Evolutionary conservation across 2,329 filamentous ascomycete species (phyloP).

Genomic region (Trichoderma polysporum): DNA sequence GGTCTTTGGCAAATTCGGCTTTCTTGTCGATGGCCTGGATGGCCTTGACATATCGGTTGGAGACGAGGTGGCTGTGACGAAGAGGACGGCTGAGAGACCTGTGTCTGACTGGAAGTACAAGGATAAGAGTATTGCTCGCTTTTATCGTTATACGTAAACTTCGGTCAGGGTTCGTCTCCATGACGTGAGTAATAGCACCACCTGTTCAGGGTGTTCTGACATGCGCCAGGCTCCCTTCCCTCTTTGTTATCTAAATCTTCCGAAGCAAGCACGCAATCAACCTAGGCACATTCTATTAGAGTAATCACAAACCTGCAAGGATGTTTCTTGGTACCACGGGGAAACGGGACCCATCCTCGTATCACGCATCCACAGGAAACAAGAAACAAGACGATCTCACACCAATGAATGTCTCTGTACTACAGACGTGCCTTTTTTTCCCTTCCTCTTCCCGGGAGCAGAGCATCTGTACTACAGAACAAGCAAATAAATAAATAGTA

Average conservation of each 20-base stretch:
- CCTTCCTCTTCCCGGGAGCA: background rate
- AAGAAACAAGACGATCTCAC: background rate
- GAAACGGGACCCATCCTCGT: background rate
- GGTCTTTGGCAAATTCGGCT: constrained; percentile 72
- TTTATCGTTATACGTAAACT: constrained; percentile 15
- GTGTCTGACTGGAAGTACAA: constrained; percentile 50
- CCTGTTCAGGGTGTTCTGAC: background rate
- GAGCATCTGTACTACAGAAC: background rate
- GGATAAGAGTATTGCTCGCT: constrained; percentile 10
- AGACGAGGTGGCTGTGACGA: constrained; percentile 54
- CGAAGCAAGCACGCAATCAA: background rate
- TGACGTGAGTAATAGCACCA: background rate
- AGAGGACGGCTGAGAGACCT: constrained; percentile 51
- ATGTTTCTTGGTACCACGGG: background rate
- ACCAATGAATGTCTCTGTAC: background rate
- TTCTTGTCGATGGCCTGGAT: constrained; percentile 42
- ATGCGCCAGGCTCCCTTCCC: background rate
- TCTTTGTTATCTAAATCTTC: background rate
- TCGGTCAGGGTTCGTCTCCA: background rate
- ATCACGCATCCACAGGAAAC: background rate
- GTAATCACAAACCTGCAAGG: background rate
- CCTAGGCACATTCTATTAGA: background rate
- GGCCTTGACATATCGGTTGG: constrained; percentile 49
- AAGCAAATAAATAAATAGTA: background rate
- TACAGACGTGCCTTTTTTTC: background rate